Evolutionary conservation across 1,284 basidiomycete genomes (phyloP), one percentile per base, ranked within the genome.

Genomic region (Omphalotus olearius): DNA sequence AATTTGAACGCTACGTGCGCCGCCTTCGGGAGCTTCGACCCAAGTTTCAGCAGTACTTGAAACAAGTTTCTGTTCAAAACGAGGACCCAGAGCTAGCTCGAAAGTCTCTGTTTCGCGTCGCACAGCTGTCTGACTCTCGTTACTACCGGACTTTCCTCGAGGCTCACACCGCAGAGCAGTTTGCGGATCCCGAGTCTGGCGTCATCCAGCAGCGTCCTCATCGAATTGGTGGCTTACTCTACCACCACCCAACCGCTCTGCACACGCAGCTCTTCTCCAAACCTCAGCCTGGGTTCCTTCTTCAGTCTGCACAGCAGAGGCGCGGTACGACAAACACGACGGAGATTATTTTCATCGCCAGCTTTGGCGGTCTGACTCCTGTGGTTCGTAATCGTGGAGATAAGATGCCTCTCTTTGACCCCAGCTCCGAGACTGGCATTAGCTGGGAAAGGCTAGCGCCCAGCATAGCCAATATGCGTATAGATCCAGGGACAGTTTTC

Each of bases 151-250:
- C 62, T 18, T 66, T 72, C 59, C 60, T 79, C 51, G 67, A 71
- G 36, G 36, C 64, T 13, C 68, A 72, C 42, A 60, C 69, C 30
- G 58, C 66, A 17, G 60, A 62, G 41, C 60, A 65, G 39, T 68
- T 67, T 48, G 55, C 57, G 37, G 62, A 61, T 48, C 16, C n/a
- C 37, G 25, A 16, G 16, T 42, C 45, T 17, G 56, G 59, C 10
- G 69, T 66, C 38, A 81, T 91, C 57, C 78, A 81, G 53, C 82
- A 78, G 43, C 71, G 79, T 52, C 85, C 86, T 0, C 88, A 91
- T 58, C 72, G 69, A 17, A 73, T 67, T 37, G 87, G 74, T 36
- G 88, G 79, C 6, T 71, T 90, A 39, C 68, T 71, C 45, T 91
- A 91, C 64, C 63, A 78, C 4, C 69, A 72, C 38, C 70, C 75